Evolutionary conservation across 495 filamentous ascomycete genomes (phyloP).

Genomic region (Penicillium desertorum): DNA sequence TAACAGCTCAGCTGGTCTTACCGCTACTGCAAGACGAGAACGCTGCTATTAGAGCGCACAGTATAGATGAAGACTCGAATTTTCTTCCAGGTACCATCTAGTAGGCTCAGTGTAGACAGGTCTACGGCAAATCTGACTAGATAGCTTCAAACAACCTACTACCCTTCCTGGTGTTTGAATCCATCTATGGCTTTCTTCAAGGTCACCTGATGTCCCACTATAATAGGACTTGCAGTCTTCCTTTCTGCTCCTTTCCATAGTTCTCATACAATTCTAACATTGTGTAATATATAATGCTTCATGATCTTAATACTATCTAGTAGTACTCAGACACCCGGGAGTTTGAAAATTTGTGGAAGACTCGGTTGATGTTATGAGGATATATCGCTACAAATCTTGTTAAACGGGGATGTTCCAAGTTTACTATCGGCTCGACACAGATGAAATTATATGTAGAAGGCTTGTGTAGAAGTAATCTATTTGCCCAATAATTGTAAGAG

Average conservation of each 20-base stretch:
- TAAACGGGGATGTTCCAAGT: too few relatives aligned
- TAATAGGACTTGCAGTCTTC: too few relatives aligned
- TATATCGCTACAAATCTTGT: not conserved
- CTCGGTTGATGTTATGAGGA: not conserved
- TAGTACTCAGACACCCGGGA: not conserved
- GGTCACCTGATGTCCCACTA: too few relatives aligned
- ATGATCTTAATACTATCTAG: not conserved
- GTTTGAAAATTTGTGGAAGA: not conserved
- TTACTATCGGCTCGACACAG: too few relatives aligned
- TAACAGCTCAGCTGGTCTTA: not conserved
- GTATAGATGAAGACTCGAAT: not conserved
- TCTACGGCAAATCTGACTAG: not conserved
- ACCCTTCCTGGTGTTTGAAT: too few relatives aligned
- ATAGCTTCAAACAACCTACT: too few relatives aligned
- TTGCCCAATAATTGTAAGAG: too few relatives aligned
- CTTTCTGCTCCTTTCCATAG: not conserved
- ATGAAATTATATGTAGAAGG: too few relatives aligned
- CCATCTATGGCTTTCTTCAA: too few relatives aligned
- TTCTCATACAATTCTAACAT: not conserved
- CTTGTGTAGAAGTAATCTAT: too few relatives aligned
- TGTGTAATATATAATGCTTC: not conserved
- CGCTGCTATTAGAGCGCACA: not conserved
- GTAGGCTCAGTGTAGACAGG: not conserved
- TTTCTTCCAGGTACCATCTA: not conserved
- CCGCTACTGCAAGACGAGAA: not conserved